Evolutionary conservation across 208 protist species (phyloP), one percentile per base, ranked within the genome.

Genomic region (Jaenimonas drosophilae): DNA sequence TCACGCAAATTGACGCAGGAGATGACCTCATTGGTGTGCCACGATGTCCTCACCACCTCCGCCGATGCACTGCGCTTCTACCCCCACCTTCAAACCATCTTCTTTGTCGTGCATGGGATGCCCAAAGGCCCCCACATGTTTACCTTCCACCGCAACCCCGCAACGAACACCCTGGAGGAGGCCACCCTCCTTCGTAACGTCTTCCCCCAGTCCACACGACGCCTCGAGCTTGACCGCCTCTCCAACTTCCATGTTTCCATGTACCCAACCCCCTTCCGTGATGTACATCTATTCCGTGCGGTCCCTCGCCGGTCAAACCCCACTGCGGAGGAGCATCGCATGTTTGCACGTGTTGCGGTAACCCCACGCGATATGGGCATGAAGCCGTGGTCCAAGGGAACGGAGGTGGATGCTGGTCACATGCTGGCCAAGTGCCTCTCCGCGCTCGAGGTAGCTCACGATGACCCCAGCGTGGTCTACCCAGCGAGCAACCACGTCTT

Each of bases 311-410:
- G 86, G 66, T 23, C 39, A 3, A 55, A 48, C 28, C 49, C 66
- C 0, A 64, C 62, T 14, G 49, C 47, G 27, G 51, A 92, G 26
- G 86, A 97, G 60, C 67, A 76, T 32, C 79, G 94, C 43, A 86
- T 98, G 47, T 98, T 98, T 60, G 92, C 95, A 16, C 77, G 96
- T 11, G 70, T 94, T 4, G 72, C 94, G 28, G 72, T 97, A 3
- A 85, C 77, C 32, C 76, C 90, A 28, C 61, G 84, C 31, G 88
- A 95, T 66, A 59, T 96, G 40, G 61, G 70, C 52, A 72, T 84
- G 47, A 51, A 54, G n/a, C 55, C 73, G 50, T 89, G 74, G 78
- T 75, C 77, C 20, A 74, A 73, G 37, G 71, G 40, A 33, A 84
- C 64, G 23, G 75, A 84, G 25, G 66, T 87, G 50, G 81, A 93